Percentiles rank a stretch among this genome's conserved stretches.
Evolutionary conservation across 352 stramenopile species (phyloP).

Genomic region (Phytophthora megakarya): DNA sequence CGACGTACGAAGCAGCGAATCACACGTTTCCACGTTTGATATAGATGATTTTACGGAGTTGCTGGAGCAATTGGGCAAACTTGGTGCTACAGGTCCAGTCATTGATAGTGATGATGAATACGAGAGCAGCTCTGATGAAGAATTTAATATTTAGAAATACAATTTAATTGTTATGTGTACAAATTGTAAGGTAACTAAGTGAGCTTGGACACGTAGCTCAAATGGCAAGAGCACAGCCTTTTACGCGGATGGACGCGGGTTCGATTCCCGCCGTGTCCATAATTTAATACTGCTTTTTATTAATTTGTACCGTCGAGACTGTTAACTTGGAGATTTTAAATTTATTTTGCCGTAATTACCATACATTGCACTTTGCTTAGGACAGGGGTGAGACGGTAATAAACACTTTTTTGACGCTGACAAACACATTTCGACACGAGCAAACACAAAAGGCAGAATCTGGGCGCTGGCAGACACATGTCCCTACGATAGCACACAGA

Average conservation of each 20-base stretch:
- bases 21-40: no score
- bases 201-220: slow-evolving; percentile 7
- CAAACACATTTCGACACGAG: not conserved
- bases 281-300: no score
- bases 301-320: no score
- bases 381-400: no score
- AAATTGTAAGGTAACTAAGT: slow-evolving; percentile 5
- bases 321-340: no score
- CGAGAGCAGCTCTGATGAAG: not conserved
- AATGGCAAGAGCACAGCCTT: slow-evolving; percentile 3
- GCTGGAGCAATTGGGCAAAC: not conserved
- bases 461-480: not conserved
- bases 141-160: no score
- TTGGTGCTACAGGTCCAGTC: not conserved
- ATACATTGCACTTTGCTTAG: no score
- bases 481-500: no score
- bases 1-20: no score
- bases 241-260: slow-evolving; percentile 2
- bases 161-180: not conserved
- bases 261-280: not conserved
- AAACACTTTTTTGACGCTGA: no score
- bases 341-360: no score
- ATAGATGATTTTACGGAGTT: not conserved
- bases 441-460: not conserved
- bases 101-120: not conserved